phyloP scores from a whole-genome alignment of 768 basidiomycete species.

The Hypholoma sublateritium region DNA sequence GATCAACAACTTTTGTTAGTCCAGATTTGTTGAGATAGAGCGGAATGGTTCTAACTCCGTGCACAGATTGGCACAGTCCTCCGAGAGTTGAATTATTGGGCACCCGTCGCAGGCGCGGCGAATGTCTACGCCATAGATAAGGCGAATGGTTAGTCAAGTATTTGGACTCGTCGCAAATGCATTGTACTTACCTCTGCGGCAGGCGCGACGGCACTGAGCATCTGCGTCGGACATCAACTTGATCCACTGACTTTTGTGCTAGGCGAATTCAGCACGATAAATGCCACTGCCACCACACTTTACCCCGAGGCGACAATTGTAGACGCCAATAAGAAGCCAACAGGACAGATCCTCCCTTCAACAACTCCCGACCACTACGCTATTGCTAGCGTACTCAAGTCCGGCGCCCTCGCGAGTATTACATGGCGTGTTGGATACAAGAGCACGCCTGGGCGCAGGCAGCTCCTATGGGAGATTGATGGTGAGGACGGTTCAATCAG shows the following conservation, averaged over 20 bases:
- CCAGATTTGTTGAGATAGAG: no score
- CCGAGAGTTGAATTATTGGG: neutral
- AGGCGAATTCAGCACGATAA: slow-evolving; percentile 8
- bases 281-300: slow-evolving; percentile 1
- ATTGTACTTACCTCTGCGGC: neutral
- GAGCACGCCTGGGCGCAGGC: slow-evolving; percentile 19
- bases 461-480: slow-evolving; percentile 33
- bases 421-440: slow-evolving; percentile 23
- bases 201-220: neutral
- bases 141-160: neutral
- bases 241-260: slow-evolving; percentile 11
- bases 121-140: neutral
- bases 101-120: neutral
- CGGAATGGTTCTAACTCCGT: no score
- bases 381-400: slow-evolving; percentile 26
- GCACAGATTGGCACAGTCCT: neutral
- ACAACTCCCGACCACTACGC: slow-evolving; percentile 24
- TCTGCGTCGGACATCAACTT: slow-evolving; percentile 17
- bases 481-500: slow-evolving; percentile 29
- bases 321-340: neutral
- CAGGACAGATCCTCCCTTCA: neutral
- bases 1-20: neutral
- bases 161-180: neutral
- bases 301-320: slow-evolving; percentile 5
- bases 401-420: slow-evolving; percentile 28